Base-by-base conservation (phyloP, 495 filamentous ascomycete genomes). In the Terfezia claveryi region DNA sequence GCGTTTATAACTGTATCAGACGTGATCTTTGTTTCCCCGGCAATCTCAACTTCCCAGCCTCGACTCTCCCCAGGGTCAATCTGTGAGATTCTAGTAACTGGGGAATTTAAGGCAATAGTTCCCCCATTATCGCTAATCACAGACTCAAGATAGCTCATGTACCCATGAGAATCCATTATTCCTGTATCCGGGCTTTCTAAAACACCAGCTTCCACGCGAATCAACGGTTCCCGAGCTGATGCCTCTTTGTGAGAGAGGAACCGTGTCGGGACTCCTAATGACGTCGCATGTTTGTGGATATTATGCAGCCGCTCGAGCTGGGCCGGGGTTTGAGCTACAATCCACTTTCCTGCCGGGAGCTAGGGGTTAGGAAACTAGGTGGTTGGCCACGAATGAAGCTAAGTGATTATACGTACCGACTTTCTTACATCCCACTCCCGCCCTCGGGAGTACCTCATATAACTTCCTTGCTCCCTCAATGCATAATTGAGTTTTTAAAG, bases 401-500 rank as follows among this genome's bases (percentile, higher is more conserved):
- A 20, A 20, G 20, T 20, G 20, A 20, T 20, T 20, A 2, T 20
- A 27, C n/a, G n/a, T 54, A 58, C 63, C 63, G 17, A 75, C 80
- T 64, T 81, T 81, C 56, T 71, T 71, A 70, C 87, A 74, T 0
- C 82, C 41, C 12, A 46, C 4, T 58, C 63, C 83, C 68, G 17
- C 69, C 66, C 1, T 69, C 63, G 73, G 89, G 95, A 52, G 27
- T 32, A 88, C 77, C 10, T 73, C 72, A 69, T 98, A 98, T 59
- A 98, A 71, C 68, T 84, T 71, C 44, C 80, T 61, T 53, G 78
- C 77, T 55, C 91, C 91, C 49, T 67, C 63, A 61, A 95, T 73
- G 69, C 91, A 98, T 52, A 98, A 79, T 1, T 67, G 67, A 0
- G 91, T 87, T 68, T 98, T 98, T 14, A 94, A 77, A 0, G 79